Evolutionary conservation across 345 rosid species (phyloP).

Genomic region (Lenwebbia sp.): DNA sequence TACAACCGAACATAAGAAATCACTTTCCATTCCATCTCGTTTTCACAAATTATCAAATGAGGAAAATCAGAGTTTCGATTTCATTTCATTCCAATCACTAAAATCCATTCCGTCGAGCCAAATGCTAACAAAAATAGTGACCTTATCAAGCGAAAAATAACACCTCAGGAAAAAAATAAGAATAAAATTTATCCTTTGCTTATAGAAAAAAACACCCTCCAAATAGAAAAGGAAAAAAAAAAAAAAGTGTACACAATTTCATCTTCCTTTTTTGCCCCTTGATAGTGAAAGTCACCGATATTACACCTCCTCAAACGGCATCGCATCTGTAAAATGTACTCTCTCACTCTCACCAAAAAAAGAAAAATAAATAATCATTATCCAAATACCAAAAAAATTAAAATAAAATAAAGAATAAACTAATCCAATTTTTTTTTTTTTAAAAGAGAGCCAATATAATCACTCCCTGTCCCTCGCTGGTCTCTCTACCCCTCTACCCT

Average conservation of each 20-base stretch:
- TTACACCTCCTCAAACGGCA: not conserved
- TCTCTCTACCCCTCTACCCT: not conserved
- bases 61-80: not conserved
- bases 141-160: not conserved
- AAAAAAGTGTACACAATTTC: not conserved
- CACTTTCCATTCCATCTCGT: not conserved
- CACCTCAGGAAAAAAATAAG: not conserved
- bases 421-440: not conserved
- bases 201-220: not conserved
- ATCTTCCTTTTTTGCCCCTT: not conserved
- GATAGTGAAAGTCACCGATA: not conserved
- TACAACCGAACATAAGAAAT: not conserved
- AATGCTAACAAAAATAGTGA: not conserved
- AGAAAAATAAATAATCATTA: not conserved
- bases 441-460: constrained; percentile 3
- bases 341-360: not conserved
- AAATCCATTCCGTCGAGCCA: not conserved
- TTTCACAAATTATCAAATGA: not conserved
- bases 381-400: not conserved
- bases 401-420: not conserved
- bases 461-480: not conserved
- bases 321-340: not conserved
- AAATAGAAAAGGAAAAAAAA: not conserved
- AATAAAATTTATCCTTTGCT: not conserved
- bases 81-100: not conserved